phyloP scores from a whole-genome alignment of 192 early-diverging fungal genomes.

The Lunasporangiospora selenospora region DNA sequence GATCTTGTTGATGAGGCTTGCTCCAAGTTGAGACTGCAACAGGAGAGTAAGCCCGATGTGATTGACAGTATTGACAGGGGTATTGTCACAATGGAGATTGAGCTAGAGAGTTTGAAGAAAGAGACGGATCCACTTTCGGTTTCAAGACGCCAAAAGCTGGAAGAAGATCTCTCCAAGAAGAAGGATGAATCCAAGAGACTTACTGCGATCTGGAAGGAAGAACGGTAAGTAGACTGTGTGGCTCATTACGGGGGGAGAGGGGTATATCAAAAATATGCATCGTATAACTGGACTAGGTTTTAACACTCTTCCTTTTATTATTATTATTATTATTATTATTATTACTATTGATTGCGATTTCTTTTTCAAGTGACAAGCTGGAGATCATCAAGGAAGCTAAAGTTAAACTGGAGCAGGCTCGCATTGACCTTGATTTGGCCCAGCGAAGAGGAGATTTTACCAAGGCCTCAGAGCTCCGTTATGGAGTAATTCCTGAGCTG shows the following conservation, averaged over 20 bases:
- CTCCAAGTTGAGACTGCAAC: slow-evolving; percentile 76
- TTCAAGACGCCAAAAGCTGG: slow-evolving; percentile 67
- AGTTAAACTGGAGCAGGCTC: slow-evolving; percentile 72
- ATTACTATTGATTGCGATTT: neutral
- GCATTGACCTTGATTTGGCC: slow-evolving; percentile 76
- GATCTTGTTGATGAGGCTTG: slow-evolving; percentile 86
- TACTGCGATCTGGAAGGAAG: slow-evolving; percentile 69
- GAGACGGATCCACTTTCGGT: slow-evolving; percentile 74
- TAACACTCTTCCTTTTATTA: neutral
- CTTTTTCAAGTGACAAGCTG: slow-evolving; percentile 61
- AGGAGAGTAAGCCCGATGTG: slow-evolving; percentile 80
- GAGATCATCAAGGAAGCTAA: slow-evolving; percentile 73
- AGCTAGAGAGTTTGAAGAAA: slow-evolving; percentile 80
- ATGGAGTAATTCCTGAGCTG: slow-evolving; percentile 78
- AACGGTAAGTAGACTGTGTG: slow-evolving; percentile 58
- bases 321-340: neutral
- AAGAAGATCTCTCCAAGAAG: slow-evolving; percentile 64
- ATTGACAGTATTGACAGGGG: slow-evolving; percentile 76
- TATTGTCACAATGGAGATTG: slow-evolving; percentile 81
- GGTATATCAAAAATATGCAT: too few species aligned
- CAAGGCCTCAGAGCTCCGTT: slow-evolving; percentile 77
- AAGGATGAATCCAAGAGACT: slow-evolving; percentile 64
- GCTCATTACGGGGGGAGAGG: too few species aligned
- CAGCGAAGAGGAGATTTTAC: slow-evolving; percentile 78
- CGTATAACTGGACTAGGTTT: too few species aligned